phyloP scores from a whole-genome alignment of 2,329 filamentous ascomycete genomes.

The Colletotrichum scovillei region DNA sequence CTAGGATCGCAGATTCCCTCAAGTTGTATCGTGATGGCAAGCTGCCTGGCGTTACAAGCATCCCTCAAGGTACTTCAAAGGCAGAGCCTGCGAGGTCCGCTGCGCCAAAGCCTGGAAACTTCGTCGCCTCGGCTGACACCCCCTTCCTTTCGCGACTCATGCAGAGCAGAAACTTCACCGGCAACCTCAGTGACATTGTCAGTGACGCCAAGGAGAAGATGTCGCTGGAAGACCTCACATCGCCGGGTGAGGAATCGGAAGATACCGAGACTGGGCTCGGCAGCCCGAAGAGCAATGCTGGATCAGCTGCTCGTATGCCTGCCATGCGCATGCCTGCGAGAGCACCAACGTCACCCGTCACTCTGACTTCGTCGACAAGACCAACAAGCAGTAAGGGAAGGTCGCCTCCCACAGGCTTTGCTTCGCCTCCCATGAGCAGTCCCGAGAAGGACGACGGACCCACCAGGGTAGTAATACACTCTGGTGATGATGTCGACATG shows the following conservation, averaged over 20 bases:
- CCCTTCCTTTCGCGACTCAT: constrained; percentile 77
- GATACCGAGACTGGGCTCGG: constrained; percentile 52
- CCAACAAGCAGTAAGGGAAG: constrained; percentile 70
- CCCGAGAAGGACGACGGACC: constrained; percentile 39
- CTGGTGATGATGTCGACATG: constrained; percentile 64
- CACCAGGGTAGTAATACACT: constrained; percentile 47
- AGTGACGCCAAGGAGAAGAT: constrained; percentile 68
- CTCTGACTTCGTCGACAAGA: constrained; percentile 53
- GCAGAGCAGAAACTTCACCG: constrained; percentile 68
- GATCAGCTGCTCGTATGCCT: constrained; percentile 45
- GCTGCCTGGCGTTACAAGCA: constrained; percentile 59
- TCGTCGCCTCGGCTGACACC: constrained; percentile 67
- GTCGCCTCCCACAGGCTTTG: constrained; percentile 52
- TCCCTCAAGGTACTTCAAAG: constrained; percentile 48
- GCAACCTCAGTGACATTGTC: constrained; percentile 69
- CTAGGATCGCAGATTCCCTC: constrained; percentile 65
- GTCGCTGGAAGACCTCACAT: constrained; percentile 60
- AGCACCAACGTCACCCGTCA: constrained; percentile 63
- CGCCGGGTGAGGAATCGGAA: constrained; percentile 66
- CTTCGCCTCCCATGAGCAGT: constrained; percentile 45
- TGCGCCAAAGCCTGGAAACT: constrained; percentile 42
- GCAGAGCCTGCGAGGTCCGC: constrained; percentile 43
- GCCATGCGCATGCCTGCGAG: constrained; percentile 70
- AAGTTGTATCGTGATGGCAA: constrained; percentile 63
- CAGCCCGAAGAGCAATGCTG: constrained; percentile 39